A percentile compares a stretch with the other conserved stretches of the same genome.
phyloP scores from a whole-genome alignment of 1,284 basidiomycete species.

The Naganishia cerealis region DNA sequence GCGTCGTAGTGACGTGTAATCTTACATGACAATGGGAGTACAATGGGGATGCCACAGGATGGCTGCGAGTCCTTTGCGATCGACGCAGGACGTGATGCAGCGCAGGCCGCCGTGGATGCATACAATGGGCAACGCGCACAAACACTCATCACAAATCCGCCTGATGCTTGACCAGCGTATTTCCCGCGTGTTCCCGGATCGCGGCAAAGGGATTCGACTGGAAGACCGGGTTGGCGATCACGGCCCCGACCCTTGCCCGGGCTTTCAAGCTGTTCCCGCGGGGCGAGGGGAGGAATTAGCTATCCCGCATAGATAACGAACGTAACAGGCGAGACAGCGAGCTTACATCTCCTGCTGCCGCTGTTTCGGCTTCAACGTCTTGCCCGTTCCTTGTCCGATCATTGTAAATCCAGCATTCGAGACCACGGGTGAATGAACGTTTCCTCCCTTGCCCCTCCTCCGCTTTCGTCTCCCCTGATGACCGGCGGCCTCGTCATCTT shows the following conservation, averaged over 20 bases:
- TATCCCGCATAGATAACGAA: no score
- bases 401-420: conserved; percentile 35
- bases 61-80: no score
- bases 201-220: conserved; percentile 52
- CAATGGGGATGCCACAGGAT: no score
- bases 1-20: no score
- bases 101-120: no score
- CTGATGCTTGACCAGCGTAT: conserved; percentile 42
- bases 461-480: conserved; percentile 3
- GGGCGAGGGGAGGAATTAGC: neutral
- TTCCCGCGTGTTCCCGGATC: conserved; percentile 51
- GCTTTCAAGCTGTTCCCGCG: conserved; percentile 12
- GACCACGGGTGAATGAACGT: conserved; percentile 30
- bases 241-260: conserved; percentile 41
- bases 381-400: conserved; percentile 48
- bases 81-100: no score
- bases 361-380: conserved; percentile 48
- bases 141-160: neutral
- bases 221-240: conserved; percentile 50
- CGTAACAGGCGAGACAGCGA: neutral
- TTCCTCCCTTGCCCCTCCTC: conserved; percentile 17
- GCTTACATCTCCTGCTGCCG: conserved; percentile 52
- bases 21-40: no score
- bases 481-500: conserved; percentile 11
- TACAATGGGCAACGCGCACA: no score